phyloP scores from a whole-genome alignment of 2,329 filamentous ascomycete genomes.

The Onygena corvina region DNA sequence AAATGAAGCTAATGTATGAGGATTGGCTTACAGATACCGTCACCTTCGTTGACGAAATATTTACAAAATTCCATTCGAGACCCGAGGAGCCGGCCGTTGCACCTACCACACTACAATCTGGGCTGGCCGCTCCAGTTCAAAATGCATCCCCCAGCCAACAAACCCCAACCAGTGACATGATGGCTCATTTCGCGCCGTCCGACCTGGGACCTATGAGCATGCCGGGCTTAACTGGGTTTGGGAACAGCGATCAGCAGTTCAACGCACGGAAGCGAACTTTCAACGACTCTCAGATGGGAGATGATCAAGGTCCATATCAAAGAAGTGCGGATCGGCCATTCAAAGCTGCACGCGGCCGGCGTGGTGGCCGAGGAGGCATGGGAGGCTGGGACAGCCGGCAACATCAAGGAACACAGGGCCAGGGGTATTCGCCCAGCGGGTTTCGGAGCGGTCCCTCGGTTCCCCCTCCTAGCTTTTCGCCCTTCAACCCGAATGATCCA shows the following conservation, averaged over 20 bases:
- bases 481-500: constrained; percentile 45
- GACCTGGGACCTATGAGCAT: not conserved
- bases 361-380: constrained; percentile 21
- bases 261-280: constrained; percentile 43
- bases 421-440: constrained; percentile 15
- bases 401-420: constrained; percentile 19
- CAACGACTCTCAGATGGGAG: constrained; percentile 39
- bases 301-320: constrained; percentile 33
- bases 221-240: constrained; percentile 10
- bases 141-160: constrained; percentile 17
- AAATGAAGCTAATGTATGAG: not conserved
- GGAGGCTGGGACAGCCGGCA: constrained; percentile 34
- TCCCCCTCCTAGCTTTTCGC: constrained; percentile 36
- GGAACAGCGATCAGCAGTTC: constrained; percentile 18
- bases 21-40: constrained; percentile 34
- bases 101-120: constrained; percentile 13
- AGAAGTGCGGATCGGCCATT: constrained; percentile 33
- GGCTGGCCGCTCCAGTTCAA: constrained; percentile 15
- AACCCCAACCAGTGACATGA: constrained; percentile 11
- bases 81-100: constrained; percentile 16
- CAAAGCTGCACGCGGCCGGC: constrained; percentile 34
- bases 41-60: constrained; percentile 46
- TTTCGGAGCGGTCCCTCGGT: constrained; percentile 24
- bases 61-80: constrained; percentile 40
- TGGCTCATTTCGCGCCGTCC: not conserved